These are phyloP conservation scores for Penicillium alfredii DNA, from an alignment of 495 filamentous ascomycete genomes.

Conservation along the genomic window DNA sequence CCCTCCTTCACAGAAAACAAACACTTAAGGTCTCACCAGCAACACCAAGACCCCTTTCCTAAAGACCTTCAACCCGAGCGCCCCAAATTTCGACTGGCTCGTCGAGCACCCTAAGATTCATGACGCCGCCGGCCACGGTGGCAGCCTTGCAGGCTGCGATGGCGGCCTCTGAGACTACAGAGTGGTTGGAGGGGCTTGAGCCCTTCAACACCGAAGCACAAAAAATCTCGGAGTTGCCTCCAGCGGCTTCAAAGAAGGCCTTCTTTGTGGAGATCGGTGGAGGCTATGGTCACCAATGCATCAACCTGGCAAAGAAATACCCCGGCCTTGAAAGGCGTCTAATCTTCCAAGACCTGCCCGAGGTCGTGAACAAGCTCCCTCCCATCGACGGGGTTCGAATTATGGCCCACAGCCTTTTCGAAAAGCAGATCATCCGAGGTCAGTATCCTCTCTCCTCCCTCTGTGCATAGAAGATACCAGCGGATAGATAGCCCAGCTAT, in stretches of 20 bases:
- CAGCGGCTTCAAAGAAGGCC: conserved; percentile 9
- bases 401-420: conserved; percentile 46
- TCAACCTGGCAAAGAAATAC: conserved; percentile 37
- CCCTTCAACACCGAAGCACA: conserved; percentile 14
- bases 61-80: conserved; percentile 35
- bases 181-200: conserved; percentile 32
- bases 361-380: conserved; percentile 31
- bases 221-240: conserved; percentile 4
- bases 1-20: conserved; percentile 32
- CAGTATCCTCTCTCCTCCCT: not conserved
- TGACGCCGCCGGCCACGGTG: too few relatives aligned
- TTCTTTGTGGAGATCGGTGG: conserved; percentile 52
- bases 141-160: too few relatives aligned
- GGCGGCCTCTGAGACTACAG: conserved; percentile 13
- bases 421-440: conserved; percentile 42
- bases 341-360: conserved; percentile 49
- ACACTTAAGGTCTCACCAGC: conserved; percentile 35
- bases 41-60: conserved; percentile 33
- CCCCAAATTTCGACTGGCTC: conserved; percentile 37
- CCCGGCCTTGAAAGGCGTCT: conserved; percentile 39
- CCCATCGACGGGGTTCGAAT: conserved; percentile 41
- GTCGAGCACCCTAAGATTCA: conserved; percentile 34
- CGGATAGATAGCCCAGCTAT: too few relatives aligned
- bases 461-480: too few relatives aligned
- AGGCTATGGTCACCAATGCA: conserved; percentile 47